phyloP scores from a whole-genome alignment of 805 yeast species.

The Suhomyces emberorum region DNA sequence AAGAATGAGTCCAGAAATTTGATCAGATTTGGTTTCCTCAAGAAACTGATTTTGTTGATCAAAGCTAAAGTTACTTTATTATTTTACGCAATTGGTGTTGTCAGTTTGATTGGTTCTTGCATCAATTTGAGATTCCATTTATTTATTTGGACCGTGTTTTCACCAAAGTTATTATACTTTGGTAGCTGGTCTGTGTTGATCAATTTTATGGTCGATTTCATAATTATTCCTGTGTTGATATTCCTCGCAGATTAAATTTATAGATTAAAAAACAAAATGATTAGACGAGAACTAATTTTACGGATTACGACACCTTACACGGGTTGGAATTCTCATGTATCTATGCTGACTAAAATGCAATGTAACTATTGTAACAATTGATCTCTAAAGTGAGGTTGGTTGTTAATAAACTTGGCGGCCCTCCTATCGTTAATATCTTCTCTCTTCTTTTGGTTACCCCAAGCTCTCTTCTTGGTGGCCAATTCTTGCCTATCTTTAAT shows the following conservation, averaged over 20 bases:
- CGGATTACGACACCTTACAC: too few relatives aligned
- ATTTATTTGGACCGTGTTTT: constrained; percentile 96
- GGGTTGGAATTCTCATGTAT: too few relatives aligned
- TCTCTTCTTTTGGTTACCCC: constrained; percentile 53
- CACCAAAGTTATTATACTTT: constrained; percentile 83
- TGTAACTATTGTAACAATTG: constrained; percentile 21
- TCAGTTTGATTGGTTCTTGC: constrained; percentile 66
- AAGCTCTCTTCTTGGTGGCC: constrained; percentile 51
- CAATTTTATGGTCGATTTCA: constrained; percentile 32
- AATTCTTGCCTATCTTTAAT: constrained; percentile 38
- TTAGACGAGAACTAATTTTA: too few relatives aligned
- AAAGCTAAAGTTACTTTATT: constrained; percentile 38
- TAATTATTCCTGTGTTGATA: constrained; percentile 3
- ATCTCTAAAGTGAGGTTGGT: constrained; percentile 68
- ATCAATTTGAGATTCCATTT: constrained; percentile 73
- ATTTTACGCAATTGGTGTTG: constrained; percentile 59
- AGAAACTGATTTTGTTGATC: constrained; percentile 32
- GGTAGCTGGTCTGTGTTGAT: constrained; percentile 68
- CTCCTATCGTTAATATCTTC: constrained; percentile 52
- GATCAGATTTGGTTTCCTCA: constrained; percentile 20
- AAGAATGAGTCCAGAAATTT: constrained; percentile 9
- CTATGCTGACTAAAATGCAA: too few relatives aligned
- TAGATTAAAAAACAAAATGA: too few relatives aligned
- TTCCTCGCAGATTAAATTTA: constrained; percentile 1
- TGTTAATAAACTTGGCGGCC: constrained; percentile 69